Evolutionary conservation across 768 basidiomycete genomes (phyloP).

Genomic region (Termitomyces sp.): DNA sequence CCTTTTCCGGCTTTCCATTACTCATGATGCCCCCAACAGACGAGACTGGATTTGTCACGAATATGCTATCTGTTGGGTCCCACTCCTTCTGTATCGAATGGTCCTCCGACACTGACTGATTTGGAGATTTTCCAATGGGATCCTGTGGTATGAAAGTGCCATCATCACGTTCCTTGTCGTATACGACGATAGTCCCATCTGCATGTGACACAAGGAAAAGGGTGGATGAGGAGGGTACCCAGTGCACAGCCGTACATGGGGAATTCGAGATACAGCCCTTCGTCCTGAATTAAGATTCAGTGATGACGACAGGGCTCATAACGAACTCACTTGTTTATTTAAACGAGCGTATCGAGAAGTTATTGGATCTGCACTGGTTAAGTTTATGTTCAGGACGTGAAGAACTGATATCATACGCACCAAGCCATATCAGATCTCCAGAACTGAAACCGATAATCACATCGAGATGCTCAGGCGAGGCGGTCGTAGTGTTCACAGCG

Average conservation of each 20-base stretch:
- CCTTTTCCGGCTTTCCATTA: conserved; percentile 51
- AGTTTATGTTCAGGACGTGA: neutral
- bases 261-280: conserved; percentile 77
- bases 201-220: conserved; percentile 85
- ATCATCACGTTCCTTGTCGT: conserved; percentile 89
- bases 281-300: neutral
- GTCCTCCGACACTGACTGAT: conserved; percentile 22
- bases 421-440: conserved; percentile 96
- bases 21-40: conserved; percentile 29
- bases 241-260: conserved; percentile 83
- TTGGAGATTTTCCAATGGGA: conserved; percentile 32
- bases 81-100: conserved; percentile 45
- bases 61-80: conserved; percentile 73
- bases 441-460: conserved; percentile 89
- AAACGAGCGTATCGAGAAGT: conserved; percentile 77
- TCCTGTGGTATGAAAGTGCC: conserved; percentile 64
- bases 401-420: conserved; percentile 32
- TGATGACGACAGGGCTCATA: neutral
- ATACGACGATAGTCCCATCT: conserved; percentile 84
- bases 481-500: conserved; percentile 76
- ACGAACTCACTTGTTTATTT: conserved; percentile 75
- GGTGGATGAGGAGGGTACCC: conserved; percentile 78
- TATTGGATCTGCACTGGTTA: conserved; percentile 57
- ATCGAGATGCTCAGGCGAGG: conserved; percentile 75
- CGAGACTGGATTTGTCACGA: conserved; percentile 70